Evolutionary conservation across 106 monocot species (phyloP).

Genomic region (Allium cepa): DNA sequence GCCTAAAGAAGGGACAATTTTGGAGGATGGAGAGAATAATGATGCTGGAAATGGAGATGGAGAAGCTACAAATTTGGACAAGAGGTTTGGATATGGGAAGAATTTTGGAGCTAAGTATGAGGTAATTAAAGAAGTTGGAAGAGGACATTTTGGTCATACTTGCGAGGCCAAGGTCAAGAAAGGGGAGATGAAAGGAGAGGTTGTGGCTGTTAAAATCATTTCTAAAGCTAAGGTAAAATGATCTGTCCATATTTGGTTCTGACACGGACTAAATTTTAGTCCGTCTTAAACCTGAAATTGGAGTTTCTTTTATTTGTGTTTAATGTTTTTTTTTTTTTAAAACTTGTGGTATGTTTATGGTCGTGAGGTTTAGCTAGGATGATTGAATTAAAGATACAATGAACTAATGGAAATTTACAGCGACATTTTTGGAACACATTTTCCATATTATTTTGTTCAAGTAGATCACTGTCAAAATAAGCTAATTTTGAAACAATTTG

Average conservation of each 20-base stretch:
- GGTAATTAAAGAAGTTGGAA: slow-evolving; percentile 71
- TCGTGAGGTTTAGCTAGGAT: no score
- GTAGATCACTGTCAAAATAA: no score
- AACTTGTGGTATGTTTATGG: no score
- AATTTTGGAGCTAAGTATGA: slow-evolving; percentile 65
- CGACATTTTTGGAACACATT: no score
- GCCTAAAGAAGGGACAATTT: slow-evolving; percentile 39
- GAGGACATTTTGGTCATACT: slow-evolving; percentile 78
- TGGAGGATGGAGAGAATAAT: slow-evolving; percentile 36
- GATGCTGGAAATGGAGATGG: slow-evolving; percentile 17
- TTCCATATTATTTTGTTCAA: no score
- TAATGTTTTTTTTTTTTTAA: no score
- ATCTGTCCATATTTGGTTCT: slow-evolving; percentile 13
- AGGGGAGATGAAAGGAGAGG: slow-evolving; percentile 61
- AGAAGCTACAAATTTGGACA: slow-evolving; percentile 28
- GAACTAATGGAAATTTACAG: no score
- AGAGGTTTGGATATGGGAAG: slow-evolving; percentile 66
- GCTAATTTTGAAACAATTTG: no score
- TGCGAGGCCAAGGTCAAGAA: slow-evolving; percentile 57
- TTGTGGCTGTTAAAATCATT: slow-evolving; percentile 70
- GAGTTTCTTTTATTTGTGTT: no score
- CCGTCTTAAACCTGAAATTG: no score
- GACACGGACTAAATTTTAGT: no score
- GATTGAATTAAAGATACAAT: no score
- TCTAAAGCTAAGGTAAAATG: slow-evolving; percentile 69